phyloP scores from a whole-genome alignment of 805 yeast genomes.

The Sugiyamaella valdiviana region DNA sequence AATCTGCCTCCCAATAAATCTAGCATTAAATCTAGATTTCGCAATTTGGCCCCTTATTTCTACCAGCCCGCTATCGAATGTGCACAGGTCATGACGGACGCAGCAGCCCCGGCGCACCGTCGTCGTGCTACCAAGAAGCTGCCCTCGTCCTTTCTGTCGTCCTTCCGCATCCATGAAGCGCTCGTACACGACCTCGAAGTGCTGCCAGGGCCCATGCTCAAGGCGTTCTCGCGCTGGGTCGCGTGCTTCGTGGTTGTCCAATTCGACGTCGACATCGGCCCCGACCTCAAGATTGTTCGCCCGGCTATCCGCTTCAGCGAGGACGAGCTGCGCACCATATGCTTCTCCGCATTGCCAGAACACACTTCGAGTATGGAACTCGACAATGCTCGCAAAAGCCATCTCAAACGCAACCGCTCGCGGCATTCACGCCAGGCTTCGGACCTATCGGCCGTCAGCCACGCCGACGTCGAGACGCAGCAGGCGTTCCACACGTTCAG shows the following conservation, averaged over 20 bases:
- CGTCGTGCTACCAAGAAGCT: slow-evolving; percentile 6
- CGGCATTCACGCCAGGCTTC: not conserved
- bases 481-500: slow-evolving; percentile 16
- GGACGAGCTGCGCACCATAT: slow-evolving; percentile 23
- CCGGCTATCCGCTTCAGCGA: slow-evolving; percentile 23
- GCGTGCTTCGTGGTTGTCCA: slow-evolving; percentile 22
- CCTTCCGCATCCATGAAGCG: slow-evolving; percentile 38
- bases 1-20: not conserved
- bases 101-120: not conserved
- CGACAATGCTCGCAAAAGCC: not conserved
- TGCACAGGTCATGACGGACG: not conserved
- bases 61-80: no score
- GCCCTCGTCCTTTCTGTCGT: slow-evolving; percentile 39
- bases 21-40: not conserved
- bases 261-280: slow-evolving; percentile 25
- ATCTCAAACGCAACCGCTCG: not conserved
- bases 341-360: slow-evolving; percentile 26
- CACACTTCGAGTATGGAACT: slow-evolving; percentile 10
- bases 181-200: slow-evolving; percentile 14
- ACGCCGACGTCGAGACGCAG: not conserved
- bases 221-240: slow-evolving; percentile 15
- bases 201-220: slow-evolving; percentile 1
- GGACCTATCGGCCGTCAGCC: not conserved
- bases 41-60: not conserved
- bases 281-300: slow-evolving; percentile 26